A percentile compares a stretch with the other conserved stretches of the same genome.
phyloP scores from a whole-genome alignment of 129 eudicot genomes.

The Scalesia atractyloides region DNA sequence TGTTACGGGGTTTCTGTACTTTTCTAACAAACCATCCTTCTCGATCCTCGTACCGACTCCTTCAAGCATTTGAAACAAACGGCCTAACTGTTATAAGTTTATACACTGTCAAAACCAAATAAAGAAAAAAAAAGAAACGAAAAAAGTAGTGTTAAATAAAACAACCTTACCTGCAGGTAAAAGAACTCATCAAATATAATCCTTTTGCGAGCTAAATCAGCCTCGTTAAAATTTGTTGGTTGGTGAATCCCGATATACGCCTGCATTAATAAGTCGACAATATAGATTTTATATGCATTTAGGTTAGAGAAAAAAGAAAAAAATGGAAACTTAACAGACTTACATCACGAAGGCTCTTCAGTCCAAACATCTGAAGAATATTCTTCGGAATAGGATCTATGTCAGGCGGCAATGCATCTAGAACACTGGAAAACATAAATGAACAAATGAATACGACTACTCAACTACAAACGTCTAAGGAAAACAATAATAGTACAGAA shows the following conservation, averaged over 20 bases:
- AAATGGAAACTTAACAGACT: conserved; percentile 28
- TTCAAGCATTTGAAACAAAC: conserved; percentile 92
- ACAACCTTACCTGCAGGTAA: conserved; percentile 73
- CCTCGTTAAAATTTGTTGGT: conserved; percentile 64
- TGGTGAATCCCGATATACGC: conserved; percentile 89
- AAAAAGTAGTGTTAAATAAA: conserved; percentile 6
- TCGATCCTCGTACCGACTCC: conserved; percentile 86
- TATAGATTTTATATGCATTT: conserved; percentile 1
- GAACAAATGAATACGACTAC: conserved; percentile 21
- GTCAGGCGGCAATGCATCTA: conserved; percentile 55
- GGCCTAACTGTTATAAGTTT: conserved; percentile 61
- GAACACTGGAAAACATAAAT: conserved; percentile 53
- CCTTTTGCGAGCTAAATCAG: conserved; percentile 94
- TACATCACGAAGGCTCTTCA: conserved; percentile 72
- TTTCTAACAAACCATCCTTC: conserved; percentile 79
- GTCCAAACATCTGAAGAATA: conserved; percentile 65
- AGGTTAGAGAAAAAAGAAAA: neutral
- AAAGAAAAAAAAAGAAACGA: conserved; percentile 2
- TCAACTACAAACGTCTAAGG: conserved; percentile 9
- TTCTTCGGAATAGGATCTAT: conserved; percentile 83
- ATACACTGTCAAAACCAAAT: conserved; percentile 18
- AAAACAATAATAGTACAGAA: conserved; percentile 11
- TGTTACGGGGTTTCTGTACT: conserved; percentile 60
- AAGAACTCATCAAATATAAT: conserved; percentile 95
- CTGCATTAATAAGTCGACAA: conserved; percentile 46